Base-by-base conservation (phyloP, 441 rosid species). In the Gossypium schwendimanii region DNA sequence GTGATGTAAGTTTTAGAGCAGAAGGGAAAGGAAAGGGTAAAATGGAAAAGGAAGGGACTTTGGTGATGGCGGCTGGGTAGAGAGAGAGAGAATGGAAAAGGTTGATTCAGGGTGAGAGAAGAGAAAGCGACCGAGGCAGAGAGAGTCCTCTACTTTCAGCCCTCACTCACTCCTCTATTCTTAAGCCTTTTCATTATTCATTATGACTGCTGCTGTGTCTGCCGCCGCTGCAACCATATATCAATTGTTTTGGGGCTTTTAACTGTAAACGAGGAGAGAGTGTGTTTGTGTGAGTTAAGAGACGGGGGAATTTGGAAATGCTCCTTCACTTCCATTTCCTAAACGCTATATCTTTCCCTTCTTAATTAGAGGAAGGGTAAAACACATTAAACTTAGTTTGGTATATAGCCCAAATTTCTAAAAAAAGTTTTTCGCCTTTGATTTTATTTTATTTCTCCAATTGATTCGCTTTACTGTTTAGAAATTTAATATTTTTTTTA, bases 31-130 rank as follows among this genome's bases (percentile, higher is more conserved):
- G 41, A 69, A 28, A 45, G 41, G 11, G 64, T 23, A 20, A 52
- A 33, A 4, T 39, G 52, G 44, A 72, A 67, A 73, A 63, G 61
- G 26, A 24, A 18, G 69, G 39, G 59, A 55, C 7, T 20, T 63
- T 63, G 71, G 45, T 10, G 23, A 54, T 49, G 76, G 74, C 78
- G 71, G 68, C 76, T 49, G 39, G 23, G 53, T 49, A 17, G 59
- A 47, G 47, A 77, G 63, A 26, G 26, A 63, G 55, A 67, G 49
- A 14, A 47, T 36, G 69, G 33, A 44, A 54, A 8, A 6, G 2
- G 3, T 61, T 45, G 52, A 69, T 10, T 8, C 58, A 76, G 68
- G 26, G 61, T 3, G 6, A 24, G 53, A 62, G 58, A 57, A 18
- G 53, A 17, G 63, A 45, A 33, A 68, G 63, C 20, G 36, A 70